Conservation (phyloP, 1,284 basidiomycete genomes). For the Melampsora occidentalis region DNA sequence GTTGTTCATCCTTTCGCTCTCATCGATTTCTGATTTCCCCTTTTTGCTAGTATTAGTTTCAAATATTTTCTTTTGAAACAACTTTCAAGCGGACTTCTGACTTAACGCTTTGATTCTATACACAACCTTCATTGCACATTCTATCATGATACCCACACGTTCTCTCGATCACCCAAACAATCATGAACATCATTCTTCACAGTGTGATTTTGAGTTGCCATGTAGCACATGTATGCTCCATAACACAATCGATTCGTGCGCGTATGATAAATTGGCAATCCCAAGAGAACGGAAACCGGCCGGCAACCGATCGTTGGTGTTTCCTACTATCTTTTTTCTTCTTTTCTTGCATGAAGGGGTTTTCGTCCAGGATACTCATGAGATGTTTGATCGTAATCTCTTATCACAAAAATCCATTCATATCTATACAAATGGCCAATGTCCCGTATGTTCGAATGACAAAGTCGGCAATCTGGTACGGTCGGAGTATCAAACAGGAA, state of each 20-base stretch:
- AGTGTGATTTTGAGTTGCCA: constrained; percentile 43
- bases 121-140: too few relatives aligned
- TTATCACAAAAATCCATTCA: background rate
- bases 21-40: background rate
- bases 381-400: too few relatives aligned
- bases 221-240: constrained; percentile 42
- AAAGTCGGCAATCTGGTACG: constrained; percentile 7
- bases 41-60: background rate
- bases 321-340: background rate
- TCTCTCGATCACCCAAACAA: background rate
- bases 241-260: constrained; percentile 32
- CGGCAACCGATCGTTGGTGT: constrained; percentile 19
- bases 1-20: constrained; percentile 19
- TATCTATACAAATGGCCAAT: background rate
- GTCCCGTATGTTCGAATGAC: background rate
- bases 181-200: constrained; percentile 2
- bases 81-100: too few relatives aligned
- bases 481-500: constrained; percentile 4
- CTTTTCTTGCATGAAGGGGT: background rate
- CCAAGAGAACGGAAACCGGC: constrained; percentile 23
- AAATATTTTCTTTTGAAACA: background rate
- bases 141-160: background rate
- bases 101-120: too few relatives aligned
- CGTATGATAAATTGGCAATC: constrained; percentile 33
- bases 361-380: background rate